Evolutionary conservation across 371 early-diverging fungal genomes (phyloP).

Genomic region (Apophysomyces trapeziformis): DNA sequence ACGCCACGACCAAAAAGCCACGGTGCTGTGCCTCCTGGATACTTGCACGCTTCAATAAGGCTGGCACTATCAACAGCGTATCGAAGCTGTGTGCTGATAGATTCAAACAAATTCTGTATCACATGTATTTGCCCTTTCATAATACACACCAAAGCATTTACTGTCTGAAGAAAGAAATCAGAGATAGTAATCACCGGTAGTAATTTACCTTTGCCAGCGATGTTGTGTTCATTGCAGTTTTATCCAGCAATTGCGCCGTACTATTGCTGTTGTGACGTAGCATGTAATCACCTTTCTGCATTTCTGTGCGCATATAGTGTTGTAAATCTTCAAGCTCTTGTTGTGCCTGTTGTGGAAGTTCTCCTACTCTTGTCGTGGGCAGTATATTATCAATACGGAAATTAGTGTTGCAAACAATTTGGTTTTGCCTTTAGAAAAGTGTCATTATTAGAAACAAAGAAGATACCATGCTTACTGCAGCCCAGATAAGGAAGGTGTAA

Average conservation of each 20-base stretch:
- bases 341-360: conserved; percentile 50
- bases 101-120: conserved; percentile 34
- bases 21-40: conserved; percentile 34
- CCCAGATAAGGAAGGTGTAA: conserved; percentile 28
- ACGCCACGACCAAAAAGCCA: conserved; percentile 49
- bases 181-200: background rate
- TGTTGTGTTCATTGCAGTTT: conserved; percentile 29
- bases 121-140: conserved; percentile 33
- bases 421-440: conserved; percentile 35
- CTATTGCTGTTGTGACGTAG: conserved; percentile 30
- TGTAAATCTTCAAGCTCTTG: conserved; percentile 46
- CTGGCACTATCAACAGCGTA: conserved; percentile 41
- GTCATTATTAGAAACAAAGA: background rate
- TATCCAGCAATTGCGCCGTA: conserved; percentile 29
- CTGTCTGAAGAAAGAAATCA: conserved; percentile 25
- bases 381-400: conserved; percentile 51
- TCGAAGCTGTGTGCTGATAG: conserved; percentile 37
- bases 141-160: conserved; percentile 38
- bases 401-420: conserved; percentile 40
- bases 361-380: conserved; percentile 39
- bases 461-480: conserved; percentile 32
- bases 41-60: conserved; percentile 43
- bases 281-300: conserved; percentile 44
- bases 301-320: conserved; percentile 39
- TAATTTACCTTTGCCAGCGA: conserved; percentile 34